Percentiles rank a stretch among this genome's conserved stretches.
These are phyloP conservation scores for Herpetomonas samuelpessoai DNA, from an alignment of 208 protist species.

Conservation along the genomic window DNA sequence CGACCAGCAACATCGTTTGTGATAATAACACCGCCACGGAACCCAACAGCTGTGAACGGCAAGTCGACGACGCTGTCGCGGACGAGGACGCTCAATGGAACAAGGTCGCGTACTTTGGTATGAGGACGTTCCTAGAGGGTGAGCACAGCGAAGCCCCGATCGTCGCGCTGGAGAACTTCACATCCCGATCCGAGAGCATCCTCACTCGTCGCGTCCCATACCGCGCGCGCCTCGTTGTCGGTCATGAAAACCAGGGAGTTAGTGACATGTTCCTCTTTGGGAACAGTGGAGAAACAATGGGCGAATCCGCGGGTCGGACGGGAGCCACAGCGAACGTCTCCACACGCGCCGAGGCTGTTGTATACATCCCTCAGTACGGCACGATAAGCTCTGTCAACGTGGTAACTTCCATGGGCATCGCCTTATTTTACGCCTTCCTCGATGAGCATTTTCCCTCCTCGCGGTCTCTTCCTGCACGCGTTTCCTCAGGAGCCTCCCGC, in stretches of 20 bases:
- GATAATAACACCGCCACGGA: too few relatives aligned
- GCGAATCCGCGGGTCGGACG: not conserved
- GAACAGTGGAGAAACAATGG: not conserved
- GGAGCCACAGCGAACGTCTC: not conserved
- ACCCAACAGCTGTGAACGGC: not conserved
- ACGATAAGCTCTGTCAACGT: constrained; percentile 91
- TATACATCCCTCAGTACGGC: constrained; percentile 90
- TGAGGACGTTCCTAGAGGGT: constrained; percentile 30
- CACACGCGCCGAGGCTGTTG: constrained; percentile 23
- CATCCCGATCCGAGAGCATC: constrained; percentile 57
- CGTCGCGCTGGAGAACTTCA: constrained; percentile 86
- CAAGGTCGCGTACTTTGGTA: constrained; percentile 29
- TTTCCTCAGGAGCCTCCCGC: not conserved
- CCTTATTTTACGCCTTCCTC: constrained; percentile 74
- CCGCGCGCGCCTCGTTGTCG: constrained; percentile 51
- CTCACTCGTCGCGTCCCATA: constrained; percentile 39
- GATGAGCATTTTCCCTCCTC: constrained; percentile 47
- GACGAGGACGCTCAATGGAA: not conserved
- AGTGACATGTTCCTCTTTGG: constrained; percentile 35
- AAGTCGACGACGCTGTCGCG: not conserved
- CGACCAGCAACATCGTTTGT: not conserved
- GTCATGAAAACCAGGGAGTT: constrained; percentile 88
- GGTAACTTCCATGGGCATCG: constrained; percentile 83
- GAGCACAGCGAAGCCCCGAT: constrained; percentile 21
- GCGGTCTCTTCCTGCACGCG: constrained; percentile 18